Evolutionary conservation across 495 filamentous ascomycete species (phyloP), one percentile per base, ranked within the genome.

Genomic region (Penicillium flavigenum): DNA sequence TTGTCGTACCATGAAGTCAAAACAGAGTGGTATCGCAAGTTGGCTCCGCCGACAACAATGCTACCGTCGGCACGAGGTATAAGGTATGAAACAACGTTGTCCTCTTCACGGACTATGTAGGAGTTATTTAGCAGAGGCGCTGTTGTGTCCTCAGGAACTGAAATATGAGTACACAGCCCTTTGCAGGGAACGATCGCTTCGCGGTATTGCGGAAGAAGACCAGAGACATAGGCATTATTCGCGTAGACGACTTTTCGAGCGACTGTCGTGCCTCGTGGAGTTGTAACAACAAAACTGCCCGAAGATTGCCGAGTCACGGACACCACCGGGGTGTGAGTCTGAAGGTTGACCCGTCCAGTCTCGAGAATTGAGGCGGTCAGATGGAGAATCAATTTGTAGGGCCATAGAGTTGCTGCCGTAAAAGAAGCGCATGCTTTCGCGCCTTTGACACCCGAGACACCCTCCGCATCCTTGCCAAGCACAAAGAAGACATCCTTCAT

Each of bases 161-260:
- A 81, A 46, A 90, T 81, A 58, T 87, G 86, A n/a, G 85, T 85
- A 26, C 86, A 78, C 17, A 89, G 65, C 2, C 69, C 71, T 50
- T 71, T 71, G 58, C 67, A 67, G 1, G 88, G 88, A 4, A 90
- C 80, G 47, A 90, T 83, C 17, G 79, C 61, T n/a, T 81, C 79
- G 53, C 79, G 78, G 50, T 90, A 81, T 19, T 72, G 62, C 5
- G 80, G 77, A 41, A 81, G 74, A 12, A 91, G 69, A 16, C 71
- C 74, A 2, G 84, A 81, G 2, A 86, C 84, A 62, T 90, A 90
- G 22, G 84, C 88, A 55, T 92, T 92, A 31, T 86, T 91, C 26
- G 88, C 88, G 47, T 89, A 66, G 9, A 91, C 74, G 3, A 91
- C 75, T 44, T 77, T 80, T 24, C 58, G 58, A 0, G 87, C 76